phyloP scores from a whole-genome alignment of 73 alveolate genomes.

The Tetrahymena elliotti region DNA sequence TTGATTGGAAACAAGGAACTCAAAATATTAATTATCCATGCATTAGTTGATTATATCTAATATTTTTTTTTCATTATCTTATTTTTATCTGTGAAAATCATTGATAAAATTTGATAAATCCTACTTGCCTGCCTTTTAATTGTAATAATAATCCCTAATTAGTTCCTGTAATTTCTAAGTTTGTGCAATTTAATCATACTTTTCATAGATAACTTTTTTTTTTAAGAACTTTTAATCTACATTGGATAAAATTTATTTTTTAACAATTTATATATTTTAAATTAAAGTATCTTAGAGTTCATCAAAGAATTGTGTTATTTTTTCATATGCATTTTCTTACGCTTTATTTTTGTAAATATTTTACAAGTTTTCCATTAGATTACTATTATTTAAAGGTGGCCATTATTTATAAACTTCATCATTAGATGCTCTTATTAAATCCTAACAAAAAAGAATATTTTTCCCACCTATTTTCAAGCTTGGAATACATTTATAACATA shows the following conservation, averaged over 20 bases:
- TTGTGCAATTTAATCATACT: no score
- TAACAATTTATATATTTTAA: no score
- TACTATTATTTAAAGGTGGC: background rate
- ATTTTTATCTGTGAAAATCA: background rate
- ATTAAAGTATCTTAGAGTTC: background rate
- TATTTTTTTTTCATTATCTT: background rate
- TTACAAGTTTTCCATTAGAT: no score
- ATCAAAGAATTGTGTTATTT: no score
- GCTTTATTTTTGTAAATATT: background rate
- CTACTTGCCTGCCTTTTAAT: no score
- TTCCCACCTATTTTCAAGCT: background rate
- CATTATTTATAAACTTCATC: background rate
- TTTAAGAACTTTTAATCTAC: background rate
- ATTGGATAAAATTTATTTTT: background rate
- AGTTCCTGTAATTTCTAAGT: no score
- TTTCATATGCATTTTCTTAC: background rate
- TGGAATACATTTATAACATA: background rate
- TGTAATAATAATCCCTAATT: background rate
- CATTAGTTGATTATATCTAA: background rate
- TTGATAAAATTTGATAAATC: background rate
- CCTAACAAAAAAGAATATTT: background rate
- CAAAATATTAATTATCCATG: no score
- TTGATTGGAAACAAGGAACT: no score
- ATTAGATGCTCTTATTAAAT: background rate
- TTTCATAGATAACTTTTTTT: no score